Conservation (phyloP, 371 early-diverging fungal species). For the Paraphysoderma sedebokerense region DNA sequence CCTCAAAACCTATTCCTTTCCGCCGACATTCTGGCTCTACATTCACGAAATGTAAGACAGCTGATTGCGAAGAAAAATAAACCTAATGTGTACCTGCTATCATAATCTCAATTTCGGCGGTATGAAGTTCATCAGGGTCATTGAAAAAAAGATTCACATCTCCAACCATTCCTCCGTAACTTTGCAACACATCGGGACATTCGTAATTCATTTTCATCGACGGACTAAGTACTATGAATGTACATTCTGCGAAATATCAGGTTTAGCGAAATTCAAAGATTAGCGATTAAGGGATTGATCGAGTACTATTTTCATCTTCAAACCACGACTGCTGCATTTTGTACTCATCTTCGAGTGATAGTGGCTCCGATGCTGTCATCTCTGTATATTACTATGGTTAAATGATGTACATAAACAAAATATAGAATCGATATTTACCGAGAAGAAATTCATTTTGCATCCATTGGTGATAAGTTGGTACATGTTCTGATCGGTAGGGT, state of each 20-base stretch:
- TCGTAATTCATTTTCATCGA: not conserved
- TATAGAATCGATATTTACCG: constrained; percentile 15
- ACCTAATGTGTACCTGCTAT: no score
- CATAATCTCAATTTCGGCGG: no score
- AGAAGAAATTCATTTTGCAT: constrained; percentile 77
- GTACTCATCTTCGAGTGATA: constrained; percentile 78
- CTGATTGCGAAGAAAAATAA: no score
- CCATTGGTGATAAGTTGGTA: constrained; percentile 77
- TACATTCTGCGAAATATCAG: constrained; percentile 6
- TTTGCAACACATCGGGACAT: not conserved
- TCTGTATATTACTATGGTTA: constrained; percentile 22
- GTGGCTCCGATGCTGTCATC: constrained; percentile 86
- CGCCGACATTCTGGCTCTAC: no score
- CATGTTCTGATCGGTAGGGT: constrained; percentile 73
- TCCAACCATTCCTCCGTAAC: constrained; percentile 50
- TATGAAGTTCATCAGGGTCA: no score
- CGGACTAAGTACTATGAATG: constrained; percentile 9
- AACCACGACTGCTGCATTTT: constrained; percentile 85
- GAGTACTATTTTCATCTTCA: constrained; percentile 55
- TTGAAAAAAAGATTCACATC: constrained; percentile 87
- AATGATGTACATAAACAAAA: not conserved
- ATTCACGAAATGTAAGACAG: no score
- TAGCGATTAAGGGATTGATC: not conserved
- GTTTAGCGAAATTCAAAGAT: not conserved
- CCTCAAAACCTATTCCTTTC: no score